Base-by-base conservation (phyloP, 164 flowering plant species). In the Brasenia schreberi region DNA sequence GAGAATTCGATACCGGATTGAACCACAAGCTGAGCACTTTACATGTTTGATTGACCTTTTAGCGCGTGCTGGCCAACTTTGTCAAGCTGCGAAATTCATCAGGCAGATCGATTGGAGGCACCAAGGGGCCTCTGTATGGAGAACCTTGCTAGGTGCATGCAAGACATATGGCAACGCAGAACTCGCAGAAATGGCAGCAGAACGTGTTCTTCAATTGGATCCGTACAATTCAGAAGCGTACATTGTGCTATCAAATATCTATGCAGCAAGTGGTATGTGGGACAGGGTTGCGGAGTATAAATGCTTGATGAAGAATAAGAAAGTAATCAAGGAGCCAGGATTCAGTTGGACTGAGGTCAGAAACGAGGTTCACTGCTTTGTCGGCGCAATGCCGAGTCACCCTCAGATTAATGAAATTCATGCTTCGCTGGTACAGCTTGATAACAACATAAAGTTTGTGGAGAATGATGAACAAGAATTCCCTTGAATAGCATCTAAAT, bases 81-180 rank as follows among this genome's bases (percentile, higher is more conserved):
- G 7, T 2, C 17, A 65, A 5, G 79, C 74, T 19, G 67, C 43
- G n/a, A 68, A 19, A 2, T 73, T 72, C 52, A 68, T 76, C 27
- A 64, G 17, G 42, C 64, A 42, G 5, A 42, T 66, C 14, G 43
- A 33, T 17, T 43, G 33, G 19, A 42, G 67, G 60, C 71, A 63
- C 5, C 63, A 61, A 49, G 23, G 68, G 39, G 67, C 73, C 43
- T 72, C 76, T 4, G 67, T 70, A 6, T 70, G 72, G 75, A 65
- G 73, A 63, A 72, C 76, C 4, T 33, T 76, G 64, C 71, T 76
- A 10, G 75, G 78, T 59, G 78, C 78, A 19, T 76, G 78, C 16
- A 61, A 71, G 42, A 65, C 64, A 2, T 69, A 73, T 52, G 67
- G 70, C 11, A 43, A 67, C 14, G 65, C 33, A 6, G 74, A 70